Evolutionary conservation across 345 rosid species (phyloP), one percentile per base, ranked within the genome.

Genomic region (Eucalyptus guilfoylei): DNA sequence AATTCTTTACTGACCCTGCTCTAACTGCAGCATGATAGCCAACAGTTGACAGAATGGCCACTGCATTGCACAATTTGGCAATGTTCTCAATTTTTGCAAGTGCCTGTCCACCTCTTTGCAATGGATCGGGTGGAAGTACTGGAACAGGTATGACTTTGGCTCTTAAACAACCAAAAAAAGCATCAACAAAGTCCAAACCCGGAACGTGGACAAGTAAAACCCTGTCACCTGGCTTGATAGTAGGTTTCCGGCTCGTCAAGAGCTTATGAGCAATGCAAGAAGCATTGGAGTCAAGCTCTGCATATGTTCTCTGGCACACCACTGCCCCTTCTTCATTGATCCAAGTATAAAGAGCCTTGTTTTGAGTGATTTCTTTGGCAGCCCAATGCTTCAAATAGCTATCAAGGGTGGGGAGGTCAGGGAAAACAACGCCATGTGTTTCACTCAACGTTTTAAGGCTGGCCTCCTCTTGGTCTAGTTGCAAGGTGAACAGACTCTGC

Each of bases 41-140:
- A 85, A 69, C n/a, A 12, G 97, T 95, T 72, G 97, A 94, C 69
- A 94, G 50, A 80, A 95, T 94, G 9, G 96, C 97, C 88, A 91
- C 93, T 42, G 95, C 95, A 86, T 89, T 89, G 54, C 94, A 91
- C 81, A 94, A 93, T 89, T 94, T 94, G 24, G 95, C 93, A 87
- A 94, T 92, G 92, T 93, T 95, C 90, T 93, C 95, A 37, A 94
- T 94, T 91, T 95, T 95, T 90, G 93, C 21, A 83, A 95, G 95
- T 49, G 96, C 95, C 89, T 95, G 96, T 21, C 97, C 95, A n/a
- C 97, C 95, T 90, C 94, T 94, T 90, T 95, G 96, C 48, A 92
- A 49, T 14, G 95, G 97, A 89, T 95, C 96, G 10, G 97, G 97
- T 42, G 96, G 97, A 88, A 93, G 95, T 62, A 94, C 97, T 21